Evolutionary conservation across 2,329 filamentous ascomycete species (phyloP), one percentile per base, ranked within the genome.

Genomic region (Myrmaecium sp.): DNA sequence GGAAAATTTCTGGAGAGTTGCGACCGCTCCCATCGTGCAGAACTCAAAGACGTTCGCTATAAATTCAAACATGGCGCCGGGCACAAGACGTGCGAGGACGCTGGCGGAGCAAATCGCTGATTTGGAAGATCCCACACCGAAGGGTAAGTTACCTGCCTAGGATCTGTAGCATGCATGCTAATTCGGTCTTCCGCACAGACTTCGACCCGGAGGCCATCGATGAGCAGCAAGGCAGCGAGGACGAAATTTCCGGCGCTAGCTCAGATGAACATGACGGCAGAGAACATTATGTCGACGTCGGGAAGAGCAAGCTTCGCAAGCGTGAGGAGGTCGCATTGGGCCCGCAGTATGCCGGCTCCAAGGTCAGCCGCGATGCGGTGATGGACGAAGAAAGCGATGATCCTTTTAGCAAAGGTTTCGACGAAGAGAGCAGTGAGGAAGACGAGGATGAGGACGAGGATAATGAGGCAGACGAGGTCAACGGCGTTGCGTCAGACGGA

Each of bases 211-310:
- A 91, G 57, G 70, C 69, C 30, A 54, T 66, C 28, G 57, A 67
- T 30, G 65, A 66, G 29, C 67, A 66, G 22, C 60, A 52, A 9
- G 64, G 58, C 26, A 68, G 62, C 23, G 62, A 51, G 4, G 53
- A 51, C 13, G 54, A 54, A 4, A 20, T 23, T 22, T 10, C 9
- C 17, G 10, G n/a, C n/a, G n/a, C n/a, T n/a, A 30, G 50, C 39
- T 21, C 43, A 27, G 51, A 63, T 38, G 58, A 47, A 7, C 54
- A 66, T 33, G 62, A 63, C 7, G 82, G 77, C 12, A 77, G 84
- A 17, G 86, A 93, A 42, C 86, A 95, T 48, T 95, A 95, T 46
- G 66, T 78, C 22, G 54, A 65, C 27, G 80, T 93, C 17, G 77
- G 74, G 63, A 89, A 84, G 60, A 89, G 77, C 56, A 86, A 79